These are phyloP conservation scores for Sporisorium iseilematis-ciliati DNA, from an alignment of 1,284 basidiomycete species.

Conservation along the genomic window DNA sequence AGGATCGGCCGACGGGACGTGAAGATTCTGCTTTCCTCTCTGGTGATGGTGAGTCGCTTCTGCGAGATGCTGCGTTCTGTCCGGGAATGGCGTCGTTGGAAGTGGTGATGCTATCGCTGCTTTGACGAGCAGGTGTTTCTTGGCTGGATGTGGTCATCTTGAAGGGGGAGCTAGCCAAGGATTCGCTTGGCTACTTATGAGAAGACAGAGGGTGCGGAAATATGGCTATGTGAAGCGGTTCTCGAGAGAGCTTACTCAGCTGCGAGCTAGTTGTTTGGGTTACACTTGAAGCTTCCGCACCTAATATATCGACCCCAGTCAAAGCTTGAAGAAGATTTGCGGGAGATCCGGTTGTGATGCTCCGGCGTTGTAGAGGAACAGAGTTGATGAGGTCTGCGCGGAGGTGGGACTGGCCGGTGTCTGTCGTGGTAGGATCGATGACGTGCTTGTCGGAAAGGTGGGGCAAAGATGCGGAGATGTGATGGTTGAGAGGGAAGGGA, in stretches of 20 bases:
- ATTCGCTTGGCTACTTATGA: background rate
- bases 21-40: slow-evolving; percentile 24
- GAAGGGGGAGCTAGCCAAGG: background rate
- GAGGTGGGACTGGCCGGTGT: background rate
- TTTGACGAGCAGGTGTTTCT: slow-evolving; percentile 31
- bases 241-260: too few relatives aligned
- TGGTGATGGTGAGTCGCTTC: slow-evolving; percentile 38
- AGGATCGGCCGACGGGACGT: slow-evolving; percentile 35
- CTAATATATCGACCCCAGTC: background rate
- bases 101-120: slow-evolving; percentile 43
- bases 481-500: slow-evolving; percentile 2
- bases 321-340: background rate
- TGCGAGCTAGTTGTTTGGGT: background rate
- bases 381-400: background rate
- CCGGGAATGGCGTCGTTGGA: slow-evolving; percentile 15
- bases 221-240: background rate
- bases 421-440: background rate
- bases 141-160: slow-evolving; percentile 22
- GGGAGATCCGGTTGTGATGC: background rate
- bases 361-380: background rate
- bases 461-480: background rate
- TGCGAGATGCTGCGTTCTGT: slow-evolving; percentile 10
- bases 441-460: background rate
- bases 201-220: background rate
- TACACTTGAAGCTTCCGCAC: background rate